Evolutionary conservation across 2,329 filamentous ascomycete species (phyloP).

Genomic region (Furcasterigmium furcatum): DNA sequence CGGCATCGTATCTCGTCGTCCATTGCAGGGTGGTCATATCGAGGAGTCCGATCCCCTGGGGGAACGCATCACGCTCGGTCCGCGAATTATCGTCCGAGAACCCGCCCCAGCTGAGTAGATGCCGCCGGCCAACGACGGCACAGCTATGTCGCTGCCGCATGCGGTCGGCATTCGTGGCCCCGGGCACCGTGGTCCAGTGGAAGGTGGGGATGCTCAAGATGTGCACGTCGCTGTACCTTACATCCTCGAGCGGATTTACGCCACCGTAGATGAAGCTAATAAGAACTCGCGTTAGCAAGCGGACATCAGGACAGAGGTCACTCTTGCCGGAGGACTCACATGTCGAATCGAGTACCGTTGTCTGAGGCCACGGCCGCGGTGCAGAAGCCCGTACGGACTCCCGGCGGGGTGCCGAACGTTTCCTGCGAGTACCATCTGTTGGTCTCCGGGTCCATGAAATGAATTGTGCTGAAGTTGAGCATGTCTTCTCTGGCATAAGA

Average conservation of each 20-base stretch:
- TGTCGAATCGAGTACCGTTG: constrained; percentile 1
- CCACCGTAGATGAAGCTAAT: constrained; percentile 8
- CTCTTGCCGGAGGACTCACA: constrained; percentile 3
- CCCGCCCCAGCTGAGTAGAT: constrained; percentile 3
- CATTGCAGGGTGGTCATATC: constrained; percentile 5
- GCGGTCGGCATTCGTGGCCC: not conserved
- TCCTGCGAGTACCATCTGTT: constrained; percentile 4
- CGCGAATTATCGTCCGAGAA: too few relatives aligned
- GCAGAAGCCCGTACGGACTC: not conserved
- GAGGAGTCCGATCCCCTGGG: constrained; percentile 4
- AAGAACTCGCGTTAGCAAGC: not conserved
- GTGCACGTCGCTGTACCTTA: not conserved
- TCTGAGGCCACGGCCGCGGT: not conserved
- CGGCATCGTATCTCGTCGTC: not conserved
- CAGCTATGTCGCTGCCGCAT: not conserved
- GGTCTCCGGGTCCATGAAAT: constrained; percentile 3
- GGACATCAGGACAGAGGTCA: too few relatives aligned
- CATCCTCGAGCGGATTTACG: not conserved
- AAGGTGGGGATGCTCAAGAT: constrained; percentile 5
- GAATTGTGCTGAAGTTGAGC: constrained; percentile 1
- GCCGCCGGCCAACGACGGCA: not conserved
- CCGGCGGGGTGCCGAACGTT: constrained; percentile 1
- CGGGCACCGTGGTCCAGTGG: not conserved
- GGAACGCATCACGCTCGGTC: constrained; percentile 2
- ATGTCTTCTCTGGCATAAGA: too few relatives aligned